These are phyloP conservation scores for Globomyces pollinis-pini DNA, from an alignment of 192 early-diverging fungal species.

Conservation along the genomic window DNA sequence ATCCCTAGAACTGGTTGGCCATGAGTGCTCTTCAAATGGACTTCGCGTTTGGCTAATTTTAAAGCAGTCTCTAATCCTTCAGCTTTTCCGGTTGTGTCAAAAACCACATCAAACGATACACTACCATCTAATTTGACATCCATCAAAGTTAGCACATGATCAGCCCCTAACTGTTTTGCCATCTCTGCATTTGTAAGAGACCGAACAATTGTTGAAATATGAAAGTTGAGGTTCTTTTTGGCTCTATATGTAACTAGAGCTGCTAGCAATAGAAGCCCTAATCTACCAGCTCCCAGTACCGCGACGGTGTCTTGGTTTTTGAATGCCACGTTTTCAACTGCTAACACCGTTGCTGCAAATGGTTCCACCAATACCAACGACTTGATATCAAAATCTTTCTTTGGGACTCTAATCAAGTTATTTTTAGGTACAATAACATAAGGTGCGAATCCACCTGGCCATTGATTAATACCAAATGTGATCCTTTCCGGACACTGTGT, in stretches of 20 bases:
- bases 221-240: background rate
- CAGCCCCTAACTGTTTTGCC: conserved; percentile 11
- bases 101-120: conserved; percentile 17
- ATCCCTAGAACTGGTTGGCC: conserved; percentile 17
- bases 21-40: conserved; percentile 20
- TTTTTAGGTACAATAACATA: conserved; percentile 3
- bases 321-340: background rate
- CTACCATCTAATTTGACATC: background rate
- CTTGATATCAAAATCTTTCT: background rate
- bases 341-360: conserved; percentile 18
- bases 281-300: conserved; percentile 9
- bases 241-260: background rate
- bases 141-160: background rate
- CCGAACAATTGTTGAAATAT: conserved; percentile 12
- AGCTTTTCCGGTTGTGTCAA: conserved; percentile 16
- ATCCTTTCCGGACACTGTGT: conserved; percentile 18
- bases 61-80: conserved; percentile 11
- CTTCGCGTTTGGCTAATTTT: conserved; percentile 3
- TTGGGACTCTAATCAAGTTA: conserved; percentile 9
- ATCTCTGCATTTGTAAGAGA: background rate
- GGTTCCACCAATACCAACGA: conserved; percentile 8
- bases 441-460: conserved; percentile 15
- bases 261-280: conserved; percentile 9
- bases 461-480: conserved; percentile 18
- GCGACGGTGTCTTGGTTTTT: background rate